A percentile compares a stretch with the other conserved stretches of the same genome.
Conservation (phyloP, 78 protist genomes). For the Capsaspora owczarzaki region DNA sequence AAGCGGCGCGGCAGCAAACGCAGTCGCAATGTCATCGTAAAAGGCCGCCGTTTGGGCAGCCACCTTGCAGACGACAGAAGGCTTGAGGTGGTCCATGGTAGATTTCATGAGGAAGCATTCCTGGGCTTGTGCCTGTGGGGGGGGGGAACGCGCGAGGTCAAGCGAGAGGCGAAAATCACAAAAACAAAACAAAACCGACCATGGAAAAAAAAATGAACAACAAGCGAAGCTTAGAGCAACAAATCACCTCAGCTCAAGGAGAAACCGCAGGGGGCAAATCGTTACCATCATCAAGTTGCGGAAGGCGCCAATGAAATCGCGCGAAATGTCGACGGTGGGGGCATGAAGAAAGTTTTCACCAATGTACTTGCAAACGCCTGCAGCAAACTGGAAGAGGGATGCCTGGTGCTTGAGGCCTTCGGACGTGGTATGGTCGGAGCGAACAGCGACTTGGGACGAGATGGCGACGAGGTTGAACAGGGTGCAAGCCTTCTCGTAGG, state of each 20-base stretch:
- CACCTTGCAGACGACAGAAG: no score
- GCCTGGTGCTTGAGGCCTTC: background rate
- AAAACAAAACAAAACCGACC: background rate
- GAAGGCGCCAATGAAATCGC: background rate
- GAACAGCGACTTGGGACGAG: background rate
- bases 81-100: no score
- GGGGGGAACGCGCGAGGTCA: background rate
- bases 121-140: background rate
- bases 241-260: no score
- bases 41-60: no score
- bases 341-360: background rate
- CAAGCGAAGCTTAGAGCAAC: background rate
- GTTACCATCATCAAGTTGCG: background rate
- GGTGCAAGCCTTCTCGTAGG: constrained; percentile 2
- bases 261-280: background rate
- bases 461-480: background rate
- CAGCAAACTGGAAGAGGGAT: background rate
- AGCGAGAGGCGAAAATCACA: background rate
- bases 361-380: background rate
- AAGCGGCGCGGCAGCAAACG: no score
- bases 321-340: background rate
- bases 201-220: background rate
- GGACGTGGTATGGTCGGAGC: background rate
- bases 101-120: background rate
- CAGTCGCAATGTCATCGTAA: no score